phyloP scores from a whole-genome alignment of 2,329 filamentous ascomycete species.

The Diaporthe longicolla region DNA sequence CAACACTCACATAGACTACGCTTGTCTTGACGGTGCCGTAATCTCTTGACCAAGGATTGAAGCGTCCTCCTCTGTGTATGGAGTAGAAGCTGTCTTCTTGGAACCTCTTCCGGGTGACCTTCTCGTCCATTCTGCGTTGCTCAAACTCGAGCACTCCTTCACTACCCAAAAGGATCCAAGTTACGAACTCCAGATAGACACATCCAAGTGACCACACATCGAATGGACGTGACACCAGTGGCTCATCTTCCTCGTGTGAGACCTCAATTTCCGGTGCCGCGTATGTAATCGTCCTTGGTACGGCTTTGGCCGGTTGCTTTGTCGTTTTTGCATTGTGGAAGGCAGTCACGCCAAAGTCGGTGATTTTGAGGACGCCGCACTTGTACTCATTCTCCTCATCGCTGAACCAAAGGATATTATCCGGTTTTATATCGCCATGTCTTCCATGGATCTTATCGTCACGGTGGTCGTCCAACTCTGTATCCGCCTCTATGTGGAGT shows the following conservation, averaged over 20 bases:
- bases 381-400: background rate
- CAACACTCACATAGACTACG: background rate
- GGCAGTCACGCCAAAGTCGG: background rate
- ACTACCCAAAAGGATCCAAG: slow-evolving; percentile 36
- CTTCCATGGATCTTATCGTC: background rate
- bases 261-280: background rate
- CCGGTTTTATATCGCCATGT: slow-evolving; percentile 5
- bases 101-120: background rate
- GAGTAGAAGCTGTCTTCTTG: slow-evolving; percentile 2
- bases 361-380: background rate
- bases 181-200: slow-evolving; percentile 45
- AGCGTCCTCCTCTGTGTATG: background rate
- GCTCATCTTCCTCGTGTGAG: background rate
- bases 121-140: background rate
- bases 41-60: background rate
- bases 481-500: no score
- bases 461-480: background rate
- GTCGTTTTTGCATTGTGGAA: slow-evolving; percentile 4
- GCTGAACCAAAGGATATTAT: slow-evolving; percentile 5
- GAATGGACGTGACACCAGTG: slow-evolving; percentile 19
- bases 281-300: background rate
- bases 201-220: slow-evolving; percentile 47
- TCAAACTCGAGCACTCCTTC: background rate
- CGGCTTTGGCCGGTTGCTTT: background rate
- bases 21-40: background rate